Evolutionary conservation across 2,329 filamentous ascomycete genomes (phyloP).

Genomic region (Phaeosphaeria sp.): DNA sequence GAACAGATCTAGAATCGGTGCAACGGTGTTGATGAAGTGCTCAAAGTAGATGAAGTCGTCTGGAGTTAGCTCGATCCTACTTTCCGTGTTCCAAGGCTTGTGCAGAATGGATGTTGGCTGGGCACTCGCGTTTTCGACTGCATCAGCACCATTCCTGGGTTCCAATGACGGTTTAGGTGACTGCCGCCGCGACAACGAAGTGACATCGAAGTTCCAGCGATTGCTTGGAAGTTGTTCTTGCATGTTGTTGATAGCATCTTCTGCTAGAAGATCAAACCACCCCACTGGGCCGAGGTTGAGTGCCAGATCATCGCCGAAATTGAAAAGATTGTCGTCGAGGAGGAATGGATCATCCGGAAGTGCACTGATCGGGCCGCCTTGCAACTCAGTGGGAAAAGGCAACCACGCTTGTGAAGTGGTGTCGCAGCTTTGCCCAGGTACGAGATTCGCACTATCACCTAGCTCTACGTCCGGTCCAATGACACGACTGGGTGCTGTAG

Average conservation of each 20-base stretch:
- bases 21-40: constrained; percentile 47
- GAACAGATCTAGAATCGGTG: constrained; percentile 53
- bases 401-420: constrained; percentile 18
- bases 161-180: constrained; percentile 32
- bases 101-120: constrained; percentile 10
- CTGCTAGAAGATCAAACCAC: constrained; percentile 57
- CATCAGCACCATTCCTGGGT: constrained; percentile 32
- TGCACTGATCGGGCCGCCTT: constrained; percentile 21
- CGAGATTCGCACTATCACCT: not conserved
- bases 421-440: not conserved
- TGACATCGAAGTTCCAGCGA: constrained; percentile 24
- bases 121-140: constrained; percentile 7
- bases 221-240: constrained; percentile 14
- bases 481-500: not conserved
- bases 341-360: constrained; percentile 33
- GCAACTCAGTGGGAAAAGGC: constrained; percentile 17
- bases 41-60: constrained; percentile 49
- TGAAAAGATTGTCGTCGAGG: constrained; percentile 33
- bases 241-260: constrained; percentile 49
- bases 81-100: constrained; percentile 33
- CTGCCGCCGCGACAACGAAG: constrained; percentile 35
- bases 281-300: constrained; percentile 53
- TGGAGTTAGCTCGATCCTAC: constrained; percentile 35
- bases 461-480: not conserved
- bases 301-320: constrained; percentile 35